Conservation (phyloP, 129 eudicot genomes). For the Artemisia annua region DNA sequence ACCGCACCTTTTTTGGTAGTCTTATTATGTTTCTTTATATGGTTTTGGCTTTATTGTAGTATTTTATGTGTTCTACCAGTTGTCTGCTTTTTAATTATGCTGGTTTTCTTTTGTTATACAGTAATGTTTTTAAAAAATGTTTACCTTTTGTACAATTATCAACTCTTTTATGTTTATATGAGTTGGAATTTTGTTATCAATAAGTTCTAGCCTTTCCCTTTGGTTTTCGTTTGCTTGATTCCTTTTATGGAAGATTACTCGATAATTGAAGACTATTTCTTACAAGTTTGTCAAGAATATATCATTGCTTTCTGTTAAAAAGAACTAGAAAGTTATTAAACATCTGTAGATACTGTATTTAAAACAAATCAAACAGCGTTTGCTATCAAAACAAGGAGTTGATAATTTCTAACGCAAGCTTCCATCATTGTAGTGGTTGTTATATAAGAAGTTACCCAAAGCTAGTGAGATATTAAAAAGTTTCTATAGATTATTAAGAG, state of each 20-base stretch:
- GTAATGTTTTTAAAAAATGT: background rate
- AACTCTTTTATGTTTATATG: background rate
- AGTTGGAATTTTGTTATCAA: background rate
- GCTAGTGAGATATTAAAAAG: no score
- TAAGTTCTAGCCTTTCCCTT: background rate
- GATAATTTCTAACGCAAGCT: background rate
- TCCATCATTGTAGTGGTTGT: background rate
- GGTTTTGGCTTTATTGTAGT: background rate
- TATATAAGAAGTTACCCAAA: background rate
- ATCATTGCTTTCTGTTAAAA: no score
- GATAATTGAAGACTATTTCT: background rate
- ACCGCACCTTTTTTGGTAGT: background rate
- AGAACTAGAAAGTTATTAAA: no score
- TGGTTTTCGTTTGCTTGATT: background rate
- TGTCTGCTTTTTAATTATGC: no score
- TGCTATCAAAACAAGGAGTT: background rate
- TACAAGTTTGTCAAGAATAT: background rate
- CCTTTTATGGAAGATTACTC: background rate
- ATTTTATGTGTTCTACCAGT: background rate
- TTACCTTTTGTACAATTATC: conserved; percentile 7
- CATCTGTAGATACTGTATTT: no score
- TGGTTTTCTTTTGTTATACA: background rate
- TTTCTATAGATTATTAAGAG: no score
- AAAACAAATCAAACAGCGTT: background rate
- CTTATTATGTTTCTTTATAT: background rate